Evolutionary conservation across 139 green algal genomes (phyloP), one percentile per base, ranked within the genome.

Genomic region (Deuterostichococcus epilithicus): DNA sequence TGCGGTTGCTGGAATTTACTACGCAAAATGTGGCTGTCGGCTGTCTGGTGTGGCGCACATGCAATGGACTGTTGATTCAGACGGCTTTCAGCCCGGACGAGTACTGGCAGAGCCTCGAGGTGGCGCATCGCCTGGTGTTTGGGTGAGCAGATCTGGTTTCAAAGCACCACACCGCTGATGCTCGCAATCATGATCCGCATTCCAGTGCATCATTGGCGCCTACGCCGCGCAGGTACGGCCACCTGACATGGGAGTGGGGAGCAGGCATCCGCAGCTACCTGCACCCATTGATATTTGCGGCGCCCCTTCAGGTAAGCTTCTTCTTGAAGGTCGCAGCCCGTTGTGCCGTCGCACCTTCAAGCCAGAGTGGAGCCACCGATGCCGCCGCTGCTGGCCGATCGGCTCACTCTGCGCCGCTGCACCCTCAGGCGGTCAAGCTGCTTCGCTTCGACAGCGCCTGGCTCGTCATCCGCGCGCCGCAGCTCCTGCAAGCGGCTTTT

Each of bases 61-160:
- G 78, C 34, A 84, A 87, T 26, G 85, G 81, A 0, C 30, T 89
- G 3, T 2, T 82, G n/a, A 26, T 91, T 2, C 42, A 68, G 0
- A 93, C 88, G n/a, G 79, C 76, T 28, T 95, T 95, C 80, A 87
- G 86, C 45, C 88, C 90, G 3, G 90, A 95, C 70, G 90, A 95
- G 68, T 92, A 86, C 63, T 95, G 90, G 90, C 90, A 95, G 66
- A 73, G 80, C 42, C 59, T 80, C 1, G 90, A 95, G 66, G 84
- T 92, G 28, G 90, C 90, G 1, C 90, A 95, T 74, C 60, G 69
- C 8, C 45, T 91, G 13, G 85, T 86, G 2, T 94, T 92, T 73
- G 88, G 90, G 80, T 92, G 59, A 68, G 86, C 35, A 23, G 8
- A 13, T 23, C 8, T 13, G 42, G 10, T 52, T 52, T 20, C 36